Percentiles rank a stretch among this genome's conserved stretches.
Evolutionary conservation across 805 yeast species (phyloP).

Genomic region (Metschnikowia amazonensis): DNA sequence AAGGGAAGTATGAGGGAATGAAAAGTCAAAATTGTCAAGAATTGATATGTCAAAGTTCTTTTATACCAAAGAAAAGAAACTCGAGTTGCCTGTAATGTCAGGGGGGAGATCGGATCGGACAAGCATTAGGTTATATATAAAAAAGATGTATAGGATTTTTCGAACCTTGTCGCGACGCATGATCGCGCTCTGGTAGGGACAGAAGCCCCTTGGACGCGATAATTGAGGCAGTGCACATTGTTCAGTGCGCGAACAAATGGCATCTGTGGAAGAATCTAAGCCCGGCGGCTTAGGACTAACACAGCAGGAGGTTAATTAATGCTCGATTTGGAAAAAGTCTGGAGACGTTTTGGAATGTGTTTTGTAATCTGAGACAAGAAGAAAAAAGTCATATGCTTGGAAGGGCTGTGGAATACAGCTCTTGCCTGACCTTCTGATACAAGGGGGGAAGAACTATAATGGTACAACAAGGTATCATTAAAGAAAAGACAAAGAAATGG

Average conservation of each 20-base stretch:
- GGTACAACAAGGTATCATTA: too few relatives aligned
- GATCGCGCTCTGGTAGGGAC: conserved; percentile 1
- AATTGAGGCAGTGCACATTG: conserved; percentile 3
- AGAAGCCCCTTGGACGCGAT: conserved; percentile 4
- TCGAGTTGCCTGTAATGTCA: not conserved
- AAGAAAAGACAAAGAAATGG: too few relatives aligned
- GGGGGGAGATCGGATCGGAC: conserved; percentile 1
- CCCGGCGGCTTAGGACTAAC: not conserved
- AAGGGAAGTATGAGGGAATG: not conserved
- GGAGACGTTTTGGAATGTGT: not conserved
- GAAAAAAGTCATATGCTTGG: not conserved
- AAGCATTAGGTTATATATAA: conserved; percentile 1
- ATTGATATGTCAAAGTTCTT: not conserved
- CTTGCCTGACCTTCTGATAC: not conserved
- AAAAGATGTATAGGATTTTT: not conserved
- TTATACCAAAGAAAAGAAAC: not conserved
- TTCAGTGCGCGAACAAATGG: not conserved
- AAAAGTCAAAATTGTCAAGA: not conserved
- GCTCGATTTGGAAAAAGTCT: not conserved
- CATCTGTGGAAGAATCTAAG: not conserved
- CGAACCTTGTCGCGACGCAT: conserved; percentile 3
- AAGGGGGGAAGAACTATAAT: too few relatives aligned
- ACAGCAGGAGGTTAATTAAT: not conserved
- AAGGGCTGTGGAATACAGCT: not conserved
- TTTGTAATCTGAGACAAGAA: not conserved